A percentile compares a stretch with the other conserved stretches of the same genome.
Evolutionary conservation across 2,329 filamentous ascomycete species (phyloP).

Genomic region (Penicillium decumbens): DNA sequence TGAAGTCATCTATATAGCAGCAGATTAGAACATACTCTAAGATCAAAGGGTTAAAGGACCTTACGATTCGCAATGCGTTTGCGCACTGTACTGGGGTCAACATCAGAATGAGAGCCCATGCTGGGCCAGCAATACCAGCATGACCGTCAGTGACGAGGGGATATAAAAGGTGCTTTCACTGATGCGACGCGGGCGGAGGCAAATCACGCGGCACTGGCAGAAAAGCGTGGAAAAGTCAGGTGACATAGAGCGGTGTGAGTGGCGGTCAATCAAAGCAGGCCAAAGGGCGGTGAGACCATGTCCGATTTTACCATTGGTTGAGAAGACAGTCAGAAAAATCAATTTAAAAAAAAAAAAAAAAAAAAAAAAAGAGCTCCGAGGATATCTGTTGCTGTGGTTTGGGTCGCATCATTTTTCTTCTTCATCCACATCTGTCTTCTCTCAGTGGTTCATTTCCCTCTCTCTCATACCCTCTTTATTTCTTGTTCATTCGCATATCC

Average conservation of each 20-base stretch:
- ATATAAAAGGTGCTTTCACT: not conserved
- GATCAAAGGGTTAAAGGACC: slow-evolving; percentile 13
- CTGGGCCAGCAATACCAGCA: slow-evolving; percentile 24
- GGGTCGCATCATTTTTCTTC: slow-evolving; percentile 23
- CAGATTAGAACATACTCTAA: slow-evolving; percentile 8
- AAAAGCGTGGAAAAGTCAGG: slow-evolving; percentile 12
- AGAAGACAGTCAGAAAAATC: slow-evolving; percentile 16
- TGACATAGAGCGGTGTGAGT: slow-evolving; percentile 7
- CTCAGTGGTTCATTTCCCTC: slow-evolving; percentile 22
- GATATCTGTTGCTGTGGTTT: slow-evolving; percentile 18
- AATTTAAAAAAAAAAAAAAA: slow-evolving; percentile 22
- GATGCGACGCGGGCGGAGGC: slow-evolving; percentile 2
- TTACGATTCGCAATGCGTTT: slow-evolving; percentile 59
- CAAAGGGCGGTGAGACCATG: slow-evolving; percentile 12
- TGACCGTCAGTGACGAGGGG: slow-evolving; percentile 11
- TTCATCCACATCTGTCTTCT: slow-evolving; percentile 20
- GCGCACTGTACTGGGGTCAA: slow-evolving; percentile 55
- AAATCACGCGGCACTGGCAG: slow-evolving; percentile 18
- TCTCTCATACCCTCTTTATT: slow-evolving; percentile 15
- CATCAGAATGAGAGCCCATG: slow-evolving; percentile 61
- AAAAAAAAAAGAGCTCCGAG: slow-evolving; percentile 15
- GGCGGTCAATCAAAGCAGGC: slow-evolving; percentile 17
- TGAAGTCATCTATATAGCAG: slow-evolving; percentile 59
- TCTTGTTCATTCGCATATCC: slow-evolving; percentile 9
- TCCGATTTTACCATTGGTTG: slow-evolving; percentile 14